Conservation (phyloP, 768 basidiomycete genomes). For the Xerocomellus chrysenteron region DNA sequence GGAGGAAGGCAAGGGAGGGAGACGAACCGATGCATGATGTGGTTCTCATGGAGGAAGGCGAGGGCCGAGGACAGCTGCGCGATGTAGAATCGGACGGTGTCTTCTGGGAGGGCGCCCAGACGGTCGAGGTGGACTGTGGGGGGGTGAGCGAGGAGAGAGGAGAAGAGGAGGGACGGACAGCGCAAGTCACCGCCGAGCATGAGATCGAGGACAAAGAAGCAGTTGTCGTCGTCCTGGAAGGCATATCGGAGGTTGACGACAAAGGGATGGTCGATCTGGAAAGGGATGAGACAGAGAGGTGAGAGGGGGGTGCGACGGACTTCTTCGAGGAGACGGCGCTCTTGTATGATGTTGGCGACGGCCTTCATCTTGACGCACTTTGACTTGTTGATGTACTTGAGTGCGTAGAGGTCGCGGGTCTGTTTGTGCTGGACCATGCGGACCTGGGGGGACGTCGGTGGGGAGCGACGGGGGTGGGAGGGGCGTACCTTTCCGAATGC, state of each 20-base stretch:
- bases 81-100: constrained; percentile 82
- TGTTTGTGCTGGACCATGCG: constrained; percentile 99
- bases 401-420: constrained; percentile 92
- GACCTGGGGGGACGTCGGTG: constrained; percentile 56
- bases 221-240: constrained; percentile 98
- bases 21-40: constrained; percentile 92
- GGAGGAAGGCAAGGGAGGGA: neutral
- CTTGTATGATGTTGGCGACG: constrained; percentile 95
- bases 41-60: constrained; percentile 86
- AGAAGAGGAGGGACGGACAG: constrained; percentile 50
- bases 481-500: constrained; percentile 90
- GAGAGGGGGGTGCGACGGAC: constrained; percentile 38
- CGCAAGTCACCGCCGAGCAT: constrained; percentile 96
- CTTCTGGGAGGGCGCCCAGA: constrained; percentile 70
- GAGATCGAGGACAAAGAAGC: constrained; percentile 96
- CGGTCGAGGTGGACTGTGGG: constrained; percentile 83
- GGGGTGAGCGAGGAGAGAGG: neutral
- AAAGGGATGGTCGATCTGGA: constrained; percentile 92
- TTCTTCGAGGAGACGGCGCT: constrained; percentile 93
- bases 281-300: neutral
- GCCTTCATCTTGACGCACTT: constrained; percentile 99
- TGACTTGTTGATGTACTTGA: constrained; percentile 99
- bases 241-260: constrained; percentile 95
- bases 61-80: constrained; percentile 88
- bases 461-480: neutral